Base-by-base conservation (phyloP, 495 filamentous ascomycete species). In the Lasiosphaeria miniovina region DNA sequence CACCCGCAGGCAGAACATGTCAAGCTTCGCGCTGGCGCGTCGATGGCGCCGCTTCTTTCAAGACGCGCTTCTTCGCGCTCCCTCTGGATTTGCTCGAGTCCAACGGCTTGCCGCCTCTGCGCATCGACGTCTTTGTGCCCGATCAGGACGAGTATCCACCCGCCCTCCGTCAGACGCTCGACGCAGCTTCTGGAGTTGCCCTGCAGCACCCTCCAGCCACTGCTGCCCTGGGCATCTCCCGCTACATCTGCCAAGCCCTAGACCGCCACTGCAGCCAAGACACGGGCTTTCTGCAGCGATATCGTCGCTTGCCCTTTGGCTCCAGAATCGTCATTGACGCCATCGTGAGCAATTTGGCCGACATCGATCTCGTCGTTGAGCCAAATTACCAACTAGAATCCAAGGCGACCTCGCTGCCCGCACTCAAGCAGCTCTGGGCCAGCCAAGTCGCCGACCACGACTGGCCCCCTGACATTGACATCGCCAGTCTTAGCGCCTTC, bases 21-120 rank as follows among this genome's bases (percentile, higher is more conserved):
- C 38, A 41, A 41, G 9, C 24, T 11, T 49, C 55, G 3, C 24
- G 45, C 6, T 57, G 55, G 55, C 55, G 55, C 12, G 46, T 57
- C 14, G 55, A 57, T 14, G 55, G 55, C 4, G 55, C 55, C 31
- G 34, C 46, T 6, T 38, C 32, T 3, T 57, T 49, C 55, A 49
- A 49, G 32, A 57, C 55, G n/a, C 55, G 55, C 4, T 57, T 57
- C 43, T 57, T 49, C 31, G 55, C 32, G 15, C 9, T 57, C 4
- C 55, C 55, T 9, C n/a, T 56, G 17, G 54, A 57, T 24, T 12
- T 49, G 31, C n/a, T 57, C 6, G 43, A 50, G 10, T 14, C 43
- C 11, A 12, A 32, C 12, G 11, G 45, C 33, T 33, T 57, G 43
- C 33, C 46, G 12, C 55, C 55, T 3, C 17, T 49, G 33, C 41